Percentiles rank a stretch among this genome's conserved stretches.
Conservation (phyloP, 2,329 filamentous ascomycete genomes). For the Talaromyces sp. region DNA sequence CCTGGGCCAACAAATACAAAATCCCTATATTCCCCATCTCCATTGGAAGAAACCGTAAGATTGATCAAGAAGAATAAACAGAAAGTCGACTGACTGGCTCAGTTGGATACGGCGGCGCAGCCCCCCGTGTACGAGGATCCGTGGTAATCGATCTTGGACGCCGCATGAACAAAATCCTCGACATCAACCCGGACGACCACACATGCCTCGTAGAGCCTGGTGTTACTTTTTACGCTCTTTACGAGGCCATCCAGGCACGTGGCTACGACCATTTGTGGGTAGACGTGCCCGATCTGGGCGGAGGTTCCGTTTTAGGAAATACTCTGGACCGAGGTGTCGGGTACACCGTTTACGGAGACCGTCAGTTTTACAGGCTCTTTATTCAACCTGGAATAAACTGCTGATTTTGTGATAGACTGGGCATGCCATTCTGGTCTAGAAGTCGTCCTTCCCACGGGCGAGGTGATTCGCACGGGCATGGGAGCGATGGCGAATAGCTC, state of each 20-base stretch:
- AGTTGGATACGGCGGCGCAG: conserved; percentile 42
- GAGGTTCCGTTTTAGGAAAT: conserved; percentile 31
- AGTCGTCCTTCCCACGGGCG: conserved; percentile 37
- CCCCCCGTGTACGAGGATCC: conserved; percentile 41
- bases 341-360: conserved; percentile 36
- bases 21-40: conserved; percentile 37
- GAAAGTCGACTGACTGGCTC: background rate
- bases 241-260: conserved; percentile 31
- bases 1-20: conserved; percentile 20
- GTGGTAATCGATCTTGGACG: conserved; percentile 37
- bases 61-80: background rate
- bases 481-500: conserved; percentile 27
- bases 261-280: conserved; percentile 38
- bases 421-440: conserved; percentile 37
- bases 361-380: background rate
- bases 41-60: conserved; percentile 30
- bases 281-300: conserved; percentile 32
- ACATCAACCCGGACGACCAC: conserved; percentile 31
- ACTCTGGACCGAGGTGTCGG: conserved; percentile 30
- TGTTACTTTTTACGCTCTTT: conserved; percentile 36
- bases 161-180: conserved; percentile 39
- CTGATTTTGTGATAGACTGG: conserved; percentile 21
- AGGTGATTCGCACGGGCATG: conserved; percentile 38
- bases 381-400: background rate
- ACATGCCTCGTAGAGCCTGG: conserved; percentile 42